Evolutionary conservation across 768 basidiomycete species (phyloP).

Genomic region (Favolaschia claudopus): DNA sequence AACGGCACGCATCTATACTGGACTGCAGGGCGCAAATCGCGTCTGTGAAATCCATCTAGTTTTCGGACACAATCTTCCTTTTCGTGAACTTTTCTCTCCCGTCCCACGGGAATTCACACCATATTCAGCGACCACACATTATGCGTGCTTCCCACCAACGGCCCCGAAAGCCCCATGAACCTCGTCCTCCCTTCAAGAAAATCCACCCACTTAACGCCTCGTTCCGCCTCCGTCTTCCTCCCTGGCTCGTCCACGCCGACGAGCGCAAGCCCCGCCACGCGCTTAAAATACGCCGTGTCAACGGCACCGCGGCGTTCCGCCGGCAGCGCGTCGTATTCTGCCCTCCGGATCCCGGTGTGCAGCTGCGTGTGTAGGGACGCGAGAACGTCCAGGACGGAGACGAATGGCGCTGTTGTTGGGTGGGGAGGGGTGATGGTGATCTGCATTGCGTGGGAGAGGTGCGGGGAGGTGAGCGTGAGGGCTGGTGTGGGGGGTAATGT

Average conservation of each 20-base stretch:
- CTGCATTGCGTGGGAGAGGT: conserved; percentile 7
- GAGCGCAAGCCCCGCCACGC: neutral
- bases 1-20: too few relatives aligned
- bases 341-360: conserved; percentile 3
- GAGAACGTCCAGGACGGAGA: conserved; percentile 24
- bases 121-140: conserved; percentile 24
- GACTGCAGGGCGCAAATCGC: too few relatives aligned
- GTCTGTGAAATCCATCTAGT: too few relatives aligned
- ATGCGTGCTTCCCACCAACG: neutral
- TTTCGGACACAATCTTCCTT: too few relatives aligned
- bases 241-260: conserved; percentile 1
- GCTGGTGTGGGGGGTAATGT: conserved; percentile 14
- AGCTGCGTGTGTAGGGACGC: conserved; percentile 15
- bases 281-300: conserved; percentile 17
- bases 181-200: conserved; percentile 15
- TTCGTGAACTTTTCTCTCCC: too few relatives aligned
- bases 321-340: conserved; percentile 19
- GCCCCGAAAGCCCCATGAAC: conserved; percentile 25
- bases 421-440: neutral
- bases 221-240: conserved; percentile 10
- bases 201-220: conserved; percentile 26
- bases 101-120: too few relatives aligned
- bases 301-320: neutral
- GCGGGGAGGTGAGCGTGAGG: conserved; percentile 18
- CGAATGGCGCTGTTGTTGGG: neutral